Evolutionary conservation across 1,284 basidiomycete genomes (phyloP).

Genomic region (Rhodotorula sp.): DNA sequence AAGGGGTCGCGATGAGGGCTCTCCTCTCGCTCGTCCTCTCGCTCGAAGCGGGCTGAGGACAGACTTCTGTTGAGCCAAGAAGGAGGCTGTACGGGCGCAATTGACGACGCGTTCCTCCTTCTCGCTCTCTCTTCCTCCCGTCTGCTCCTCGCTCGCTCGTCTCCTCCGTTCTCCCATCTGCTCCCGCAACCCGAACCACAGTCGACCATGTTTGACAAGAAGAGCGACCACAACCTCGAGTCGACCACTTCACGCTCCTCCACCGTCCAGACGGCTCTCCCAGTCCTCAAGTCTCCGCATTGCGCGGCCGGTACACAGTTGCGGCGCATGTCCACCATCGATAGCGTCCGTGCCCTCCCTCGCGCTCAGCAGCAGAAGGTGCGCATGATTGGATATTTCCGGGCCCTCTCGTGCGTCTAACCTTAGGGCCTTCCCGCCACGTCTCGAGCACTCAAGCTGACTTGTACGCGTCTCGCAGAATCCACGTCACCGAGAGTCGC

Average conservation of each 20-base stretch:
- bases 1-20: no score
- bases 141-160: no score
- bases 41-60: no score
- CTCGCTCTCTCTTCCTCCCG: no score
- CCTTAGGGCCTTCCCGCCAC: not conserved
- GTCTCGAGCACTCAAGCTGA: not conserved
- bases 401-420: constrained; percentile 5
- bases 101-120: no score
- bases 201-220: not conserved
- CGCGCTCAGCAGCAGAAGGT: not conserved
- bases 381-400: not conserved
- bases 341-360: not conserved
- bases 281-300: not conserved
- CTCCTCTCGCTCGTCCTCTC: no score
- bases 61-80: no score
- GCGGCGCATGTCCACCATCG: not conserved
- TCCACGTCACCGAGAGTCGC: constrained; percentile 19
- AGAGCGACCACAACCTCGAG: not conserved
- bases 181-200: no score
- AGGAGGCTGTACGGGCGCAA: no score
- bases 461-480: not conserved
- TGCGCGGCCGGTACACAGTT: no score
- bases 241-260: not conserved
- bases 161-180: no score
- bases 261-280: not conserved